Conservation (phyloP, 805 yeast genomes). For the Tetrapisispora taiwanensis region DNA sequence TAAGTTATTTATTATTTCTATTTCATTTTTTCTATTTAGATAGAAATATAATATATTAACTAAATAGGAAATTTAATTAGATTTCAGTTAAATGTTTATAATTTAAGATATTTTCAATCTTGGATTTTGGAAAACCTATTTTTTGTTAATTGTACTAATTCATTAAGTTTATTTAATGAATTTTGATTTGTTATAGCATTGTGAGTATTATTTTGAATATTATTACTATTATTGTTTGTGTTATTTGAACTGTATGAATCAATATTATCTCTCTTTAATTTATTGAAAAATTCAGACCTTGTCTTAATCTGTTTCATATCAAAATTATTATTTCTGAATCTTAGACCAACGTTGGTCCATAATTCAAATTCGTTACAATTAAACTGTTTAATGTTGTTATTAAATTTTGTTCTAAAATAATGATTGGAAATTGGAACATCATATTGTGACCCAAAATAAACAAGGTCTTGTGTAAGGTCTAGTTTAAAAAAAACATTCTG, state of each 20-base stretch:
- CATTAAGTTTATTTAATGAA: neutral
- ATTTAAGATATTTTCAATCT: too few relatives aligned
- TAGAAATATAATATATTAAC: too few relatives aligned
- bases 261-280: slow-evolving; percentile 4
- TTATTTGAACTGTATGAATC: neutral
- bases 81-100: too few relatives aligned
- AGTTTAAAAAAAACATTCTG: slow-evolving; percentile 22
- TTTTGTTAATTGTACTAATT: neutral
- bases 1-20: too few relatives aligned
- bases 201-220: neutral
- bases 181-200: too few relatives aligned
- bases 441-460: slow-evolving; percentile 22
- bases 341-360: slow-evolving; percentile 18
- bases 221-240: neutral
- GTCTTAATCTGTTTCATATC: neutral
- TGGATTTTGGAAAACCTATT: neutral
- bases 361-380: slow-evolving; percentile 12
- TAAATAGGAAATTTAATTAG: too few relatives aligned
- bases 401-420: slow-evolving; percentile 5
- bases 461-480: slow-evolving; percentile 20
- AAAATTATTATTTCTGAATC: slow-evolving; percentile 6
- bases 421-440: slow-evolving; percentile 11
- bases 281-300: slow-evolving; percentile 11
- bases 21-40: too few relatives aligned
- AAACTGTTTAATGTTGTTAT: neutral